phyloP scores from a whole-genome alignment of 106 monocot genomes.

The Hemerocallis citrina region DNA sequence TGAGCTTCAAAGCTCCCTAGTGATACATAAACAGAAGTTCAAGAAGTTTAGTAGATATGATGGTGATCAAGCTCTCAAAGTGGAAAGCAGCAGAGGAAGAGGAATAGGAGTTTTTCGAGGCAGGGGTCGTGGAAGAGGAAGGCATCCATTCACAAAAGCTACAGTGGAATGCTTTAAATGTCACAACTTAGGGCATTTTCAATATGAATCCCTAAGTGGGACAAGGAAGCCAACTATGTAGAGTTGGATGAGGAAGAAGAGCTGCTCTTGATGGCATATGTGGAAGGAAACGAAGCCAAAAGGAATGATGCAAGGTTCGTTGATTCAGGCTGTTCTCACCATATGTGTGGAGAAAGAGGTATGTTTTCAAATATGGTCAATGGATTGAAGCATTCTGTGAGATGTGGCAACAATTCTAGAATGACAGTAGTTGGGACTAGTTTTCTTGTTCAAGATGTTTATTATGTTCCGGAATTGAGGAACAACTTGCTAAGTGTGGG shows the following conservation, averaged over 20 bases:
- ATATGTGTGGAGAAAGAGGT: too few relatives aligned
- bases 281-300: background rate
- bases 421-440: too few relatives aligned
- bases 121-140: background rate
- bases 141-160: background rate
- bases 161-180: background rate
- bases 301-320: too few relatives aligned
- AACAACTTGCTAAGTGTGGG: too few relatives aligned
- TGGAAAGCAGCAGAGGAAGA: background rate
- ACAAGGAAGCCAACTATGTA: background rate
- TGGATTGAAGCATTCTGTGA: too few relatives aligned
- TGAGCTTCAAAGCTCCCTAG: background rate
- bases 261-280: background rate
- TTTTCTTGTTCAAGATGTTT: too few relatives aligned
- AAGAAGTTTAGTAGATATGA: background rate
- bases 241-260: background rate
- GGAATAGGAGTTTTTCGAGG: background rate
- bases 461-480: too few relatives aligned
- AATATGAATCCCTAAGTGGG: background rate
- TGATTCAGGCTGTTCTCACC: too few relatives aligned
- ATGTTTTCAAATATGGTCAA: too few relatives aligned
- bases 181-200: background rate
- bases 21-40: background rate
- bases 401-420: too few relatives aligned
- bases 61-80: too few relatives aligned